phyloP scores from a whole-genome alignment of 352 stramenopile genomes.

The Phytopythium oedochilum region DNA sequence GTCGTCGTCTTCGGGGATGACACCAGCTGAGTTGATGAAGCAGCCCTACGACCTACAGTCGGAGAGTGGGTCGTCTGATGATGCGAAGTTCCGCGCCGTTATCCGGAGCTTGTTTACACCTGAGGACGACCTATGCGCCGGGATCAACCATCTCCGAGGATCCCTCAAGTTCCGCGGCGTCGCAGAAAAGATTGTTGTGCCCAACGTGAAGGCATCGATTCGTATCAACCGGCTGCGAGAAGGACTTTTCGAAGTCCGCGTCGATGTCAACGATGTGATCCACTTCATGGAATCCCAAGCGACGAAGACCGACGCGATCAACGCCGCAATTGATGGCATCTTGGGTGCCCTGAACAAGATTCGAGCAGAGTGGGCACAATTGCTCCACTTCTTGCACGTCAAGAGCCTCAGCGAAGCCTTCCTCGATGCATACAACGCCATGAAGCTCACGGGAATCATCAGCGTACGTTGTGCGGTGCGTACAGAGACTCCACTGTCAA shows the following conservation, averaged over 20 bases:
- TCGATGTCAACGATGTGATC: slow-evolving; percentile 66
- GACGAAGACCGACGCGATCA: slow-evolving; percentile 57
- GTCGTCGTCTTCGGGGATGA: too few species aligned
- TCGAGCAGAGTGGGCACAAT: slow-evolving; percentile 48
- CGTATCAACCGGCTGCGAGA: slow-evolving; percentile 55
- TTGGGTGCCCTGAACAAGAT: slow-evolving; percentile 46
- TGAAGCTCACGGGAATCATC: slow-evolving; percentile 62
- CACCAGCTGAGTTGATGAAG: slow-evolving; percentile 26
- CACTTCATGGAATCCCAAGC: slow-evolving; percentile 28
- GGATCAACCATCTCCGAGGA: slow-evolving; percentile 46
- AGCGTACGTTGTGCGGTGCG: slow-evolving; percentile 29
- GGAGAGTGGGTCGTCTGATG: slow-evolving; percentile 34
- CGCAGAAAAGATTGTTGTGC: slow-evolving; percentile 40
- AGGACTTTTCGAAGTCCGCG: slow-evolving; percentile 49
- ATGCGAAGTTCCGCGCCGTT: slow-evolving; percentile 54
- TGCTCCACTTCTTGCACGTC: slow-evolving; percentile 70
- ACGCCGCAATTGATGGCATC: slow-evolving; percentile 56
- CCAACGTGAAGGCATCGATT: slow-evolving; percentile 69
- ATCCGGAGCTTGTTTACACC: slow-evolving; percentile 77
- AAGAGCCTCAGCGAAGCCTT: slow-evolving; percentile 48
- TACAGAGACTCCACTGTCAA: not conserved
- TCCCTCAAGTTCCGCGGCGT: slow-evolving; percentile 58
- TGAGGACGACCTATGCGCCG: slow-evolving; percentile 50
- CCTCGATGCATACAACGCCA: slow-evolving; percentile 51
- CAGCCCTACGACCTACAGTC: slow-evolving; percentile 44